Percentiles rank a stretch among this genome's conserved stretches.
Evolutionary conservation across 306 rosid species (phyloP).

Genomic region (Hippophae gyantsensis): DNA sequence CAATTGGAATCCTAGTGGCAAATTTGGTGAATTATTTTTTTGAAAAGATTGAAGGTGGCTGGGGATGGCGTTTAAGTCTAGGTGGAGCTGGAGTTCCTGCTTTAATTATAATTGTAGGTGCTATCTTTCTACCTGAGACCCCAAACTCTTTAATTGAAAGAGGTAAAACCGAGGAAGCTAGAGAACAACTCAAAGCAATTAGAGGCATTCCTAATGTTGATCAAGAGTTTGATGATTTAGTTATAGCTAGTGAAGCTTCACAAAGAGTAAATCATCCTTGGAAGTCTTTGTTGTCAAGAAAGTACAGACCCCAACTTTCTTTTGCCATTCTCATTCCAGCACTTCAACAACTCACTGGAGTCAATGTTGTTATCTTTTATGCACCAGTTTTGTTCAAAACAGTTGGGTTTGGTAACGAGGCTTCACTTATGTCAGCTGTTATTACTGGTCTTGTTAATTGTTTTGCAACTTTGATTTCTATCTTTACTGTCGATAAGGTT

Average conservation of each 20-base stretch:
- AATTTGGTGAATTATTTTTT: constrained; percentile 52
- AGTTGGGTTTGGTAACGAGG: constrained; percentile 55
- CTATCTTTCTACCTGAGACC: constrained; percentile 55
- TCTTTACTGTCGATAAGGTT: constrained; percentile 42
- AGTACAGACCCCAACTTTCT: constrained; percentile 62
- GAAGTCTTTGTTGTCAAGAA: constrained; percentile 32
- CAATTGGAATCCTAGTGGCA: constrained; percentile 60
- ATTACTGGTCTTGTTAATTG: constrained; percentile 48
- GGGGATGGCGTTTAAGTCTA: constrained; percentile 75
- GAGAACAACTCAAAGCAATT: constrained; percentile 31
- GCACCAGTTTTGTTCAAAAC: constrained; percentile 76
- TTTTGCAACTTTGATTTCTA: constrained; percentile 38
- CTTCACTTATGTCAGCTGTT: constrained; percentile 54
- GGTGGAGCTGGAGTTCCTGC: constrained; percentile 75
- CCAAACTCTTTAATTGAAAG: constrained; percentile 70
- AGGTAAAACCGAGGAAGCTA: constrained; percentile 31
- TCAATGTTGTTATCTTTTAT: constrained; percentile 66
- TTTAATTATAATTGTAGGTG: constrained; percentile 40
- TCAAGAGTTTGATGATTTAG: constrained; percentile 44
- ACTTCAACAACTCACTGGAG: constrained; percentile 77
- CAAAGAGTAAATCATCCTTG: constrained; percentile 45
- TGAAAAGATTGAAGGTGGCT: constrained; percentile 37
- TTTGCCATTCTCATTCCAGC: constrained; percentile 57
- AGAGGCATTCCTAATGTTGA: constrained; percentile 44
- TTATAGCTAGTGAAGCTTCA: constrained; percentile 48